These are phyloP conservation scores for Chalciporus piperatus DNA, from an alignment of 768 basidiomycete species.

Conservation along the genomic window DNA sequence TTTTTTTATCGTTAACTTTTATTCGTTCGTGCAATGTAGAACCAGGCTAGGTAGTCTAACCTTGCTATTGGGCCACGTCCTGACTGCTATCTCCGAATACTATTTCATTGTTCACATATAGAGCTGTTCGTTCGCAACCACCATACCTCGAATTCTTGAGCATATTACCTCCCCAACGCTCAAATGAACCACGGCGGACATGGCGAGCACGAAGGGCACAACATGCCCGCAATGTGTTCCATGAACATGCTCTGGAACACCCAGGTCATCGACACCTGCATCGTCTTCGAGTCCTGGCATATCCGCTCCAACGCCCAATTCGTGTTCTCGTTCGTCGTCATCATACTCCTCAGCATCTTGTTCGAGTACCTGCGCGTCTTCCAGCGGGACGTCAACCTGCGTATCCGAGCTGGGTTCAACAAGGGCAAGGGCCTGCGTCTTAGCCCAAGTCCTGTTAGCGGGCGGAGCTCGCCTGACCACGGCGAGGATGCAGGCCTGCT, in stretches of 20 bases:
- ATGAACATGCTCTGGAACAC: conserved; percentile 92
- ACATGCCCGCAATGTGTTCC: conserved; percentile 51
- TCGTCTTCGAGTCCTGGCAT: conserved; percentile 81
- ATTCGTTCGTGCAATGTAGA: not conserved
- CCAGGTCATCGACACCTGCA: conserved; percentile 73
- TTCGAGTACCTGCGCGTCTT: conserved; percentile 78
- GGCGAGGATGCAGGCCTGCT: conserved; percentile 56
- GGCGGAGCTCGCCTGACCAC: conserved; percentile 39
- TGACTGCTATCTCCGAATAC: too few species aligned
- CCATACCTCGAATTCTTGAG: too few species aligned
- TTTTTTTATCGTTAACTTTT: not conserved
- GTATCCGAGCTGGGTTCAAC: conserved; percentile 49
- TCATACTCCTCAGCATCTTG: conserved; percentile 65
- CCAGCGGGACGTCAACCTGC: conserved; percentile 55
- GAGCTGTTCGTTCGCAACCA: too few species aligned
- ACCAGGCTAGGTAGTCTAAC: too few species aligned
- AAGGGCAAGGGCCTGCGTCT: conserved; percentile 39
- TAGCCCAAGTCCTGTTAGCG: conserved; percentile 39
- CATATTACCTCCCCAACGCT: not conserved
- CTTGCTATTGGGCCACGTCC: too few species aligned
- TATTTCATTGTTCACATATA: too few species aligned
- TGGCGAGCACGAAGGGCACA: conserved; percentile 45
- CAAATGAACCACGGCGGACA: conserved; percentile 46
- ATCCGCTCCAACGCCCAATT: conserved; percentile 56
- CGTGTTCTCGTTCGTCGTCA: conserved; percentile 59